Evolutionary conservation across 768 basidiomycete species (phyloP).

Genomic region (Auriscalpium microsporum): DNA sequence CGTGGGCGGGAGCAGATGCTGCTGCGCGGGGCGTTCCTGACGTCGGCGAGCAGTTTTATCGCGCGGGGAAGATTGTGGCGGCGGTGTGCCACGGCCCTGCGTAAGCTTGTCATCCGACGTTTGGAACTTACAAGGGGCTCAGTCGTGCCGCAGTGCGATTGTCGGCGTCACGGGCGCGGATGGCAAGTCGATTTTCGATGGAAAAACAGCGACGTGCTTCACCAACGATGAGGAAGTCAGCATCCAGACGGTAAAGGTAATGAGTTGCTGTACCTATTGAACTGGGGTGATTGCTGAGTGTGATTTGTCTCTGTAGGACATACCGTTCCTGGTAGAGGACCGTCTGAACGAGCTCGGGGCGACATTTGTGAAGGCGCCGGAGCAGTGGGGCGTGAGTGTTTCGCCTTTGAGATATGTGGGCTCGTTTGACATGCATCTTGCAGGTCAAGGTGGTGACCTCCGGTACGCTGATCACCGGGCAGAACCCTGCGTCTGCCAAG

Average conservation of each 20-base stretch:
- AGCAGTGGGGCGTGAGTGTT: conserved; percentile 47
- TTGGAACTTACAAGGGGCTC: no score
- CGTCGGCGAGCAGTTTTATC: conserved; percentile 46
- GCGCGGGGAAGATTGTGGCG: conserved; percentile 52
- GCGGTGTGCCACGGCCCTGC: conserved; percentile 81
- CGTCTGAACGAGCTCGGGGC: conserved; percentile 59
- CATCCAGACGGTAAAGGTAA: conserved; percentile 33
- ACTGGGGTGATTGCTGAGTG: background rate
- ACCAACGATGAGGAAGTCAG: conserved; percentile 61
- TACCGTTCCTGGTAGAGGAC: conserved; percentile 69
- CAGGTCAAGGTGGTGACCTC: conserved; percentile 44
- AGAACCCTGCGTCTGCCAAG: conserved; percentile 63
- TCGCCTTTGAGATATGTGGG: background rate
- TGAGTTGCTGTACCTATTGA: background rate
- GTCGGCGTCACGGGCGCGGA: conserved; percentile 43
- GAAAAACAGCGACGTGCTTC: conserved; percentile 54
- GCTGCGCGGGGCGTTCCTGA: background rate
- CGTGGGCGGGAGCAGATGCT: background rate
- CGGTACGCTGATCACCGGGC: conserved; percentile 58
- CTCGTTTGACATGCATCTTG: background rate
- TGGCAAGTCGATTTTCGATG: conserved; percentile 59
- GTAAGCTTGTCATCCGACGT: conserved; percentile 26
- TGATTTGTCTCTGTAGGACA: conserved; percentile 23
- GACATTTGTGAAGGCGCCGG: conserved; percentile 46
- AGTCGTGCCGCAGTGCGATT: conserved; percentile 35